phyloP scores from a whole-genome alignment of 805 yeast genomes.

The Isabelozyma heimii region DNA sequence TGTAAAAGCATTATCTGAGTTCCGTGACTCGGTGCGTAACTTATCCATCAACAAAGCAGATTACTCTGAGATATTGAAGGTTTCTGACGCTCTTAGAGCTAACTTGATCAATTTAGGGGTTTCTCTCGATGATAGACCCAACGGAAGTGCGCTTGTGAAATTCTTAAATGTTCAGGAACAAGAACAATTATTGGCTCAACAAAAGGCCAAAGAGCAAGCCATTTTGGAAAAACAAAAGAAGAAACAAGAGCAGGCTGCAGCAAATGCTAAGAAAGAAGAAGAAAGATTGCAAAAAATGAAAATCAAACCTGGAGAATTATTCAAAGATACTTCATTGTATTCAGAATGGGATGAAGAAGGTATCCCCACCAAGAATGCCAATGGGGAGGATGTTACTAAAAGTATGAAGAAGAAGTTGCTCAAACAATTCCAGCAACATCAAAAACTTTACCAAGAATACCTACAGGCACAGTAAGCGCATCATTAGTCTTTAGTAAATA shows the following conservation, averaged over 20 bases:
- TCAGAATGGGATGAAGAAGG: conserved; percentile 85
- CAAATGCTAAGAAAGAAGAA: conserved; percentile 58
- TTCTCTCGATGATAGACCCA: conserved; percentile 83
- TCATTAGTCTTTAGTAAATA: neutral
- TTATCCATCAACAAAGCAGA: conserved; percentile 64
- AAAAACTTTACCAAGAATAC: conserved; percentile 75
- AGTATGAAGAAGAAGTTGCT: conserved; percentile 79
- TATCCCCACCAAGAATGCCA: conserved; percentile 69
- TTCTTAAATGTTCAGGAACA: conserved; percentile 71
- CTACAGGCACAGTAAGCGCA: conserved; percentile 5
- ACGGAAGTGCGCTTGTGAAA: conserved; percentile 79
- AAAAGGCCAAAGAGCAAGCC: conserved; percentile 58
- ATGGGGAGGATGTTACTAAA: conserved; percentile 83
- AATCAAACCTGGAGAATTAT: conserved; percentile 69
- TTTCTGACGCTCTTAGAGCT: conserved; percentile 70
- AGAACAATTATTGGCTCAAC: conserved; percentile 58
- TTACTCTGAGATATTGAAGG: conserved; percentile 52
- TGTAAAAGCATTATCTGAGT: conserved; percentile 69
- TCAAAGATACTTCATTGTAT: conserved; percentile 54
- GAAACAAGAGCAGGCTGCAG: conserved; percentile 48
- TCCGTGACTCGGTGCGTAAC: conserved; percentile 79
- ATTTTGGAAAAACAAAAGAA: conserved; percentile 59
- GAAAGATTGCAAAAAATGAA: conserved; percentile 68
- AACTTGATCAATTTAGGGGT: conserved; percentile 76
- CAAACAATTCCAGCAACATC: conserved; percentile 77